Evolutionary conservation across 2,329 filamentous ascomycete species (phyloP).

Genomic region (Paracorniculantispora psalliotae): DNA sequence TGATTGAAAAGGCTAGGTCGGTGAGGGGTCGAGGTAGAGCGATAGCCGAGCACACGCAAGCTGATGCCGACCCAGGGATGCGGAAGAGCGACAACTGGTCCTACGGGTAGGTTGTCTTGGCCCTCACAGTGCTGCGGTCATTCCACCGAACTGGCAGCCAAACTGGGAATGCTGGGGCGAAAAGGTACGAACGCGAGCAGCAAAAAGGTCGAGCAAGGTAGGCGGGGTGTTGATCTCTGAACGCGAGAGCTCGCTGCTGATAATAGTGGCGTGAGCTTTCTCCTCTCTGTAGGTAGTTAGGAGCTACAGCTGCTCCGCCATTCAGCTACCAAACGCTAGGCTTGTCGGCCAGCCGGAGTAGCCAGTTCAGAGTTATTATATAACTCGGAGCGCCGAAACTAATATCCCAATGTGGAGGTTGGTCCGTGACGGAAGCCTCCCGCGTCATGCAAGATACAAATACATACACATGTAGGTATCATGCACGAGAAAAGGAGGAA

Average conservation of each 20-base stretch:
- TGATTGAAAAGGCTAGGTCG: neutral
- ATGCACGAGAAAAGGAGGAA: neutral
- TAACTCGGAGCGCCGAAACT: constrained; percentile 5
- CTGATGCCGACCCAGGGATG: neutral
- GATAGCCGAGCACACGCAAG: neutral
- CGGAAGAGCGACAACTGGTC: neutral
- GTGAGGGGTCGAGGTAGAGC: neutral
- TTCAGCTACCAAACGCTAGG: neutral
- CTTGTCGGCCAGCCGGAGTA: neutral
- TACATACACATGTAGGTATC: neutral
- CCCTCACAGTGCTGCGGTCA: neutral
- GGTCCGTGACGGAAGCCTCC: neutral
- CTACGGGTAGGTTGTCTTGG: neutral
- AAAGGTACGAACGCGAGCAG: neutral
- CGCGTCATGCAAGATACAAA: neutral
- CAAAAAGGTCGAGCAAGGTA: neutral
- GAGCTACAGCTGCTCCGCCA: neutral
- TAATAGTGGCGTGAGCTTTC: neutral
- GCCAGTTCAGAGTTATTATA: neutral
- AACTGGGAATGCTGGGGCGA: neutral
- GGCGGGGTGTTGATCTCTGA: neutral
- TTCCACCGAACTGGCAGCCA: neutral
- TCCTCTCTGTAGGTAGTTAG: neutral
- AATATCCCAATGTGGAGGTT: neutral
- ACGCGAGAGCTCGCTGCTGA: neutral